A percentile compares a stretch with the other conserved stretches of the same genome.
Evolutionary conservation across 768 basidiomycete species (phyloP).

Genomic region (Suillus variegatus): DNA sequence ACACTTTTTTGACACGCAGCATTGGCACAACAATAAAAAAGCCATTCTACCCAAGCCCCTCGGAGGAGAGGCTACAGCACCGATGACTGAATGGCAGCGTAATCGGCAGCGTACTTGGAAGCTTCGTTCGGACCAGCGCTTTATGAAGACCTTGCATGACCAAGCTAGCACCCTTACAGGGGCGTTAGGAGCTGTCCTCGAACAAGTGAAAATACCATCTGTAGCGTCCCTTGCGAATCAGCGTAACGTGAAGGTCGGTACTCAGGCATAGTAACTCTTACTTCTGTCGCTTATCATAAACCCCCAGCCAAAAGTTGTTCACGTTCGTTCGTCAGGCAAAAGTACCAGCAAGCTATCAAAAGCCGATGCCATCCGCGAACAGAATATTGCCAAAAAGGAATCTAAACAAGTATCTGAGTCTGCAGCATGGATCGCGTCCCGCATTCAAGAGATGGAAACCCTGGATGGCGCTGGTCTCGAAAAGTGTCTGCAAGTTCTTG

Average conservation of each 20-base stretch:
- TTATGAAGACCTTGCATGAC: conserved; percentile 56
- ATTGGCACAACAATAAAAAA: conserved; percentile 59
- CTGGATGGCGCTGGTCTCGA: conserved; percentile 31
- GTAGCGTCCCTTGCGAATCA: conserved; percentile 29
- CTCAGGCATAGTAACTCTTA: background rate
- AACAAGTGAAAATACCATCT: conserved; percentile 54
- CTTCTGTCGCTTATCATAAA: background rate
- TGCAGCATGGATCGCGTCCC: conserved; percentile 53
- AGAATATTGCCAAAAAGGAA: conserved; percentile 48
- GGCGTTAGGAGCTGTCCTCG: conserved; percentile 53
- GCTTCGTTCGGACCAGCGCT: conserved; percentile 51
- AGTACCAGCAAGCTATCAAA: conserved; percentile 30
- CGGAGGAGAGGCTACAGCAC: conserved; percentile 44
- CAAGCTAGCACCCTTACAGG: conserved; percentile 68
- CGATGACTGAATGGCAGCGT: conserved; percentile 37
- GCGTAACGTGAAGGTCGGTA: conserved; percentile 14
- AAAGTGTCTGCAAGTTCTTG: conserved; percentile 38
- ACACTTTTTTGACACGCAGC: conserved; percentile 50
- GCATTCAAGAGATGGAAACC: conserved; percentile 41
- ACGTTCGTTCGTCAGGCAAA: conserved; percentile 28
- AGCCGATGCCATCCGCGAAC: conserved; percentile 42
- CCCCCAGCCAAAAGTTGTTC: conserved; percentile 18
- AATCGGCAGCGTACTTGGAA: conserved; percentile 37
- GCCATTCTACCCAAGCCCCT: conserved; percentile 54
- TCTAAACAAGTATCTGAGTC: conserved; percentile 41